Evolutionary conservation across 2,329 filamentous ascomycete genomes (phyloP).

Genomic region (Fusarium algeriense): DNA sequence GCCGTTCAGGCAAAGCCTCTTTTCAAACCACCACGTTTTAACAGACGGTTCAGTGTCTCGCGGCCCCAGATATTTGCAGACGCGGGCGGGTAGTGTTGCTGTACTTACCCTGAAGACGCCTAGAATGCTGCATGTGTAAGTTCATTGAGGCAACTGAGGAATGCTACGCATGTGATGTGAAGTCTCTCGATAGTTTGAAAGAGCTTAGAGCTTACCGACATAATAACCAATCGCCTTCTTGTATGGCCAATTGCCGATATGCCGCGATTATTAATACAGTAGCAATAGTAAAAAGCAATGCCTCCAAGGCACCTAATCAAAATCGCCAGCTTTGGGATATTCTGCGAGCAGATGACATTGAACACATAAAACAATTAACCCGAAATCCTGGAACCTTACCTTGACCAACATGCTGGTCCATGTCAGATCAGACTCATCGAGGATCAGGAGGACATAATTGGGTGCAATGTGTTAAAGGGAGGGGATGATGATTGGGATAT

Average conservation of each 20-base stretch:
- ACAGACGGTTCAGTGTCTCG: constrained; percentile 24
- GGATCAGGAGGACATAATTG: constrained; percentile 19
- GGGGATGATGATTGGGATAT: constrained; percentile 12
- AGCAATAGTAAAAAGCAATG: constrained; percentile 17
- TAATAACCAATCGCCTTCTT: constrained; percentile 1
- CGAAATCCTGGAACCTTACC: constrained; percentile 37
- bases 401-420: constrained; percentile 42
- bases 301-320: not conserved
- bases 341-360: constrained; percentile 3
- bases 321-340: constrained; percentile 9
- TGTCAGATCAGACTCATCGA: constrained; percentile 38
- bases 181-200: not conserved
- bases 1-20: constrained; percentile 28
- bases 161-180: constrained; percentile 38
- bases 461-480: constrained; percentile 7
- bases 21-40: constrained; percentile 25
- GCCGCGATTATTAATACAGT: not conserved
- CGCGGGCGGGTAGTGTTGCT: constrained; percentile 17
- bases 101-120: constrained; percentile 28
- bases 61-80: constrained; percentile 27
- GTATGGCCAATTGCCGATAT: constrained; percentile 3
- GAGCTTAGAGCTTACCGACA: not conserved
- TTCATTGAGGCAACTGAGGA: constrained; percentile 30
- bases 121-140: constrained; percentile 24
- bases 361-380: constrained; percentile 10